Evolutionary conservation across 495 filamentous ascomycete species (phyloP), one percentile per base, ranked within the genome.

Genomic region (Aspergillus cavernicola): DNA sequence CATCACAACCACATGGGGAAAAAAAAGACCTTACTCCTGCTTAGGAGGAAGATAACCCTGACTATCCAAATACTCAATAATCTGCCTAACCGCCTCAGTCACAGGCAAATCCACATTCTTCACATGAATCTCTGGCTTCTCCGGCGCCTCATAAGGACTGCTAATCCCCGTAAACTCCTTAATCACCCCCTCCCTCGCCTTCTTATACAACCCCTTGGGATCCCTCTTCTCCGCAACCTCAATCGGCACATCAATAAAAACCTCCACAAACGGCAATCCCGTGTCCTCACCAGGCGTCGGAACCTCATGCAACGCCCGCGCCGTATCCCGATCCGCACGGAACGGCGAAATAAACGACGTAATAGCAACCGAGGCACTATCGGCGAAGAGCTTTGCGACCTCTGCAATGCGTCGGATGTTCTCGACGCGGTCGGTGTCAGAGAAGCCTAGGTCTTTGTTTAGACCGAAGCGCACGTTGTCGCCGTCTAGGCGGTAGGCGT

Each of bases 301-400:
- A 1, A 78, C 79, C 39, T 81, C 76, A 68, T 98, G 93, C 55
- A 97, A 69, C 48, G 80, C 70, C 37, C 93, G 84, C 3, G 93
- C 95, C 11, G 87, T 81, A 58, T 87, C 78, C 28, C 93, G 82
- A 74, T 98, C 95, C 37, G 84, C 84, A 16, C 79, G 78, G 76
- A 97, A 97, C 2, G 93, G 93, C 9, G 90, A 95, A 76, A 98
- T 98, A 79, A 98, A 98, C 52, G 88, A 92, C 24, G 95, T 95
- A 50, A 98, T 82, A 52, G 92, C 87, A 62, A 97, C 83, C 47
- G 86, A 85, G 54, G 88, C 84, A 37, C 83, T 83, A 70, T 98
- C 93, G 48, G 93, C 91, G 69, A 98, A 97, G 40, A 98, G 84
- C 69, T 95, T 95, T 13, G 93, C 90, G 10, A 98, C 92, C 78